Evolutionary conservation across 2,329 filamentous ascomycete genomes (phyloP).

Genomic region (Cladorrhinum sp.): DNA sequence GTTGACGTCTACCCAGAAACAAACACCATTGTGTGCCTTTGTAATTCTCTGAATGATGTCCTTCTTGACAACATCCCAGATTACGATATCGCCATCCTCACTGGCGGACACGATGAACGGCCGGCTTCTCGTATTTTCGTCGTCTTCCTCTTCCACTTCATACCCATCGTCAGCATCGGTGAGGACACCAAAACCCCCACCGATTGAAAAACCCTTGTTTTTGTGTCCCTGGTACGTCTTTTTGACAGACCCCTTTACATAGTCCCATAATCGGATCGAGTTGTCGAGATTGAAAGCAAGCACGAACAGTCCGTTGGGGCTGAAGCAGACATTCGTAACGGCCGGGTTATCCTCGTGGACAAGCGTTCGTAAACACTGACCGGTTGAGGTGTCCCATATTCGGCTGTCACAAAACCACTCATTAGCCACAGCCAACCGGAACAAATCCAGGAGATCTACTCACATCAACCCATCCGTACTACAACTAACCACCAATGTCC

Average conservation of each 20-base stretch:
- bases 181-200: constrained; percentile 71
- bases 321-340: constrained; percentile 86
- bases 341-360: constrained; percentile 95
- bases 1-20: constrained; percentile 63
- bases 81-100: constrained; percentile 78
- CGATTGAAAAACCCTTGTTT: constrained; percentile 82
- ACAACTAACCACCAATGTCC: constrained; percentile 87
- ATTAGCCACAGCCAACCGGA: constrained; percentile 7
- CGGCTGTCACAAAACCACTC: constrained; percentile 47
- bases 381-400: constrained; percentile 93
- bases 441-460: constrained; percentile 31
- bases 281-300: constrained; percentile 89
- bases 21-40: constrained; percentile 54
- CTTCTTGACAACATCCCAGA: constrained; percentile 91
- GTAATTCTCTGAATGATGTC: constrained; percentile 68
- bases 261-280: constrained; percentile 91
- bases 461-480: constrained; percentile 86
- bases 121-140: constrained; percentile 23
- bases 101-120: constrained; percentile 76
- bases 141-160: constrained; percentile 25
- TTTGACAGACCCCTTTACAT: constrained; percentile 82
- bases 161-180: constrained; percentile 23
- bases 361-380: constrained; percentile 89
- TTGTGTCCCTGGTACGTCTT: constrained; percentile 96
- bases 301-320: constrained; percentile 89